Base-by-base conservation (phyloP, 2,329 filamentous ascomycete genomes). In the Monascus ruber region DNA sequence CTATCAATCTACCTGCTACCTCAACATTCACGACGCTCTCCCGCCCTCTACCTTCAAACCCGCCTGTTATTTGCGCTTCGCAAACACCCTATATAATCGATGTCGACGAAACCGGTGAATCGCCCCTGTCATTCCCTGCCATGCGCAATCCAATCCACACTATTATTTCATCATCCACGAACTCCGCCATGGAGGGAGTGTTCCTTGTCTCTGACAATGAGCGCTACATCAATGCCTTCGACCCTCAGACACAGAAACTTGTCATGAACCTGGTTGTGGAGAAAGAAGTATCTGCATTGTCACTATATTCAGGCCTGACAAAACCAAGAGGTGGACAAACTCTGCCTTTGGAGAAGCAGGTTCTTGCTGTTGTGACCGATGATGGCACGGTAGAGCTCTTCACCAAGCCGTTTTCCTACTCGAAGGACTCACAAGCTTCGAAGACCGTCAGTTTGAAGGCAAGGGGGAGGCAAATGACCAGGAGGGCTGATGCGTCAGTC, bases 381-480 rank as follows among this genome's bases (percentile, higher is more conserved):
- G 65, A 71, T 46, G 70, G 70, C 35, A 55, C 60, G 9, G 62
- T 72, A 34, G 70, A 73, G 46, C 42, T 73, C 9, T 73, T 73
- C 52, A 54, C 59, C n/a, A 61, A 61, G 40, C 70, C 70, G 8
- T 73, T 71, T 40, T 50, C 60, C 9, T 59, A 62, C 33, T 43
- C 55, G 5, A 47, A 51, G 24, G 48, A 51, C 17, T 45, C 44
- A 34, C 53, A 53, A 29, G 48, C 43, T 17, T 59, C 59, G 40
- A 49, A 49, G n/a, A 49, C 57, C 8, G 50, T 59, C 17, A 67
- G 59, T 45, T 54, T 68, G 32, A 70, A 69, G 44, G 61, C 64
- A 11, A 63, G 58, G 43, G 60, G 65, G 38, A 67, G 62, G 42
- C 63, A 66, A 42, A 60, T 64, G 51, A 69, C 62, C 4, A 59